Evolutionary conservation across 495 filamentous ascomycete species (phyloP).

Genomic region (Neurospora hispaniola): DNA sequence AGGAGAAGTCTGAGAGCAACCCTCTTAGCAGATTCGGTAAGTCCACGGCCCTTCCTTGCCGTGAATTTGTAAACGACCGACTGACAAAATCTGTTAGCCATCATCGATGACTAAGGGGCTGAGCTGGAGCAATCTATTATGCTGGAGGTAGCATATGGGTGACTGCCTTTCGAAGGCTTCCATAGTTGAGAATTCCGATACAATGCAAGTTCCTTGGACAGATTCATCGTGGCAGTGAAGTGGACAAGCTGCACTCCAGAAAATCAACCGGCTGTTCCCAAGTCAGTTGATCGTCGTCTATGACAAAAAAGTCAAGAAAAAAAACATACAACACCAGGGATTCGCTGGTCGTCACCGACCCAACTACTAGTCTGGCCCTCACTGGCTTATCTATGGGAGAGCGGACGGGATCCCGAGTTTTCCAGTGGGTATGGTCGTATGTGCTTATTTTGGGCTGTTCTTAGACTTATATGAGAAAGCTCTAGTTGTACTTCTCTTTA

Average conservation of each 20-base stretch:
- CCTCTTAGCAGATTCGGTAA: background rate
- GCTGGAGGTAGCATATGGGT: background rate
- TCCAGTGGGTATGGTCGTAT: slow-evolving; percentile 38
- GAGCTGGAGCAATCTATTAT: background rate
- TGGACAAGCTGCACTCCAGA: too few relatives aligned
- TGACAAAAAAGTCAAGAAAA: too few relatives aligned
- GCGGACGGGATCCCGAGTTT: slow-evolving; percentile 15
- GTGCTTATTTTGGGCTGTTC: background rate
- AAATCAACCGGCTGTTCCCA: too few relatives aligned
- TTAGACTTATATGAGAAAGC: background rate
- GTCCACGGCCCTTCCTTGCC: background rate
- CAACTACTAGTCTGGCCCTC: slow-evolving; percentile 24
- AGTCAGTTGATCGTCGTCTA: too few relatives aligned
- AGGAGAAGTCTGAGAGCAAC: background rate
- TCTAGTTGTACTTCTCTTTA: background rate
- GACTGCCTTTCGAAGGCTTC: background rate
- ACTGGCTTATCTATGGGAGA: too few relatives aligned
- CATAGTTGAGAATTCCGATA: background rate
- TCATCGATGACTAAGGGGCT: background rate
- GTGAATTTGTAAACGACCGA: background rate
- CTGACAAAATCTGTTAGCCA: background rate
- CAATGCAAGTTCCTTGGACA: too few relatives aligned
- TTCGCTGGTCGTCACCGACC: slow-evolving; percentile 40
- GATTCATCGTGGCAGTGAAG: too few relatives aligned
- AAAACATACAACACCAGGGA: slow-evolving; percentile 35